Percentiles rank a stretch among this genome's conserved stretches.
Conservation (phyloP, 176 grass and related monocot species). For the Triticum dicoccoides region DNA sequence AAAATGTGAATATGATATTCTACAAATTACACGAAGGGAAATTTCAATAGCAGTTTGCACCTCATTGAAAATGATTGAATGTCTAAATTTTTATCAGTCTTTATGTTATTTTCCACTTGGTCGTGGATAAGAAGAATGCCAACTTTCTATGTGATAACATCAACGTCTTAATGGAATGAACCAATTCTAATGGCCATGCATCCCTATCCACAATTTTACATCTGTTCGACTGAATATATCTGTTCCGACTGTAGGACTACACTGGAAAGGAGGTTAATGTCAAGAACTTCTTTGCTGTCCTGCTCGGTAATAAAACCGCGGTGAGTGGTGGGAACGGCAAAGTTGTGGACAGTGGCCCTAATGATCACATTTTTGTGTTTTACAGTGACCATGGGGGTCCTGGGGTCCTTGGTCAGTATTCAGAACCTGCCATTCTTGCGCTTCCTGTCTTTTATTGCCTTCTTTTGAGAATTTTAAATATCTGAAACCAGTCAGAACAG, state of each 20-base stretch:
- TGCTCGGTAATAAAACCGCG: slow-evolving; percentile 85
- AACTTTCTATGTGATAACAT: background rate
- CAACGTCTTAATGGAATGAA: slow-evolving; percentile 25
- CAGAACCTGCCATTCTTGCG: slow-evolving; percentile 5
- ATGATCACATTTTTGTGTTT: slow-evolving; percentile 97
- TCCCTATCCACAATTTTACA: background rate
- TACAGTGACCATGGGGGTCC: slow-evolving; percentile 95
- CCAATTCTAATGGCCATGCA: background rate
- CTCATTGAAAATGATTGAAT: slow-evolving; percentile 20
- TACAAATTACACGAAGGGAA: background rate
- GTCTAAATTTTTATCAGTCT: background rate
- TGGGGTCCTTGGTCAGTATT: slow-evolving; percentile 84
- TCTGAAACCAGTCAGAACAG: slow-evolving; percentile 14
- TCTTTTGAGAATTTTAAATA: background rate
- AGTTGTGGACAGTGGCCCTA: slow-evolving; percentile 83
- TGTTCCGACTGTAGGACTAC: slow-evolving; percentile 66
- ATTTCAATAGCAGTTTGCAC: background rate
- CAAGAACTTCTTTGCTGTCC: slow-evolving; percentile 82
- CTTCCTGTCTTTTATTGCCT: slow-evolving; percentile 4
- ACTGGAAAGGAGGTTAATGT: slow-evolving; percentile 76
- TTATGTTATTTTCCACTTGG: slow-evolving; percentile 10
- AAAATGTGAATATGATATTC: background rate
- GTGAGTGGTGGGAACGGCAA: slow-evolving; percentile 87
- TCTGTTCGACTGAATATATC: slow-evolving; percentile 1
- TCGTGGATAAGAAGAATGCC: background rate